phyloP scores from a whole-genome alignment of 306 rosid genomes.

The Quercus berberidifolia region DNA sequence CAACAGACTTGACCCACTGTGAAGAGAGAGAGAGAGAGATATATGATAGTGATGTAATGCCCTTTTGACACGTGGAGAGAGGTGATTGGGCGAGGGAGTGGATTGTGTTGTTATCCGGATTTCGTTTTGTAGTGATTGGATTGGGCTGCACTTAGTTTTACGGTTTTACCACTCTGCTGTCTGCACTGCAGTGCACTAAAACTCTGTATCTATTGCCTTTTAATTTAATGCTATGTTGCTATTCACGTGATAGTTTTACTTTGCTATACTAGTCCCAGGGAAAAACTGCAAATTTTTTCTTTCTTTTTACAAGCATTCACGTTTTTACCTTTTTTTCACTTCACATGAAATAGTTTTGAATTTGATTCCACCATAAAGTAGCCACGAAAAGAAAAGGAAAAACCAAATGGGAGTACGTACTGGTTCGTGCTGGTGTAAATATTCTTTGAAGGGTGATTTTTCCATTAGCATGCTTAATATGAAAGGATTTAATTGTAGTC shows the following conservation, averaged over 20 bases:
- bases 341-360: too few species aligned
- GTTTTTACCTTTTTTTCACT: too few species aligned
- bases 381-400: too few species aligned
- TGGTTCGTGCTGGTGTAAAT: too few species aligned
- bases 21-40: not conserved
- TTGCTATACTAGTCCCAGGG: not conserved
- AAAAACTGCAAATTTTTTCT: too few species aligned
- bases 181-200: too few species aligned
- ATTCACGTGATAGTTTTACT: slow-evolving; percentile 8
- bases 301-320: too few species aligned
- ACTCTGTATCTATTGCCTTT: not conserved
- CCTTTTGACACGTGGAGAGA: slow-evolving; percentile 33
- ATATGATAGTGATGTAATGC: slow-evolving; percentile 34
- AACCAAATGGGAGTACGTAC: too few species aligned
- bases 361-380: too few species aligned
- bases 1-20: slow-evolving; percentile 18
- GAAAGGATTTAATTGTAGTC: too few species aligned
- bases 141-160: not conserved
- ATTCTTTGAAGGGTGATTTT: too few species aligned
- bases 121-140: slow-evolving; percentile 38
- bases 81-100: slow-evolving; percentile 26
- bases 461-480: too few species aligned
- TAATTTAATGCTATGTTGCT: not conserved
- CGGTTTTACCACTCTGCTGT: not conserved
- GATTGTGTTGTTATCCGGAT: slow-evolving; percentile 89